Evolutionary conservation across 495 filamentous ascomycete species (phyloP), one percentile per base, ranked within the genome.

Genomic region (Xylona heveae): DNA sequence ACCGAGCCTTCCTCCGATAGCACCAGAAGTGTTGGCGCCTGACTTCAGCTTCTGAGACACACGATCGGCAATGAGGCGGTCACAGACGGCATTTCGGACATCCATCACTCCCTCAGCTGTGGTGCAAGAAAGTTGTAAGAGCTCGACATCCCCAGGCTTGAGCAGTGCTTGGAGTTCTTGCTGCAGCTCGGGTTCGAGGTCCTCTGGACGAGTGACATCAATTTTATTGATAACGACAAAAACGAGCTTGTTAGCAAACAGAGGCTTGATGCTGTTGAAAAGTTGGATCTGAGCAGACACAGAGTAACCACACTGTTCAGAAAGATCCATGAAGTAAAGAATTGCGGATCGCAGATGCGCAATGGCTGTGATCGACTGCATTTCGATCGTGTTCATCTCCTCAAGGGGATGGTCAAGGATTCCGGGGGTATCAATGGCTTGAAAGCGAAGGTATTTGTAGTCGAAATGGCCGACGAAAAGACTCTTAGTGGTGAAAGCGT

Each of bases 351-450:
- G 71, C 36, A 97, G 59, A 63, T 97, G 88, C 26, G 88, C 88
- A 54, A 97, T 90, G 6, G 88, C 88, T 8, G 85, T 94, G 39
- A 97, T 94, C 10, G 75, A 83, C 52, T 82, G 88, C 84, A 95
- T 94, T 54, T 97, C 90, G 50, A 97, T 97, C 6, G 88, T 94
- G 57, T 95, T 97, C 88, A 97, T 97, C 58, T 97, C 88, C 55
- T 95, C 90, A 6, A 97, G 65, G 9, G 88, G 90, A 50, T 97
- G 90, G 47, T 97, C 88, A 35, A 95, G 61, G 49, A 97, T 92
- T 53, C 88, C 88, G 8, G 85, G 85, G 41, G 66, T 92, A 66
- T 67, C 80, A 52, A 79, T 88, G 42, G 70, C 76, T 52, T 88
- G 79, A 59, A 91, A 93, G 29, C 83, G 74, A 28, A 93, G 64